A percentile compares a stretch with the other conserved stretches of the same genome.
These are phyloP conservation scores for Herpetomonas samuelpessoai DNA, from an alignment of 208 protist species.

Conservation along the genomic window DNA sequence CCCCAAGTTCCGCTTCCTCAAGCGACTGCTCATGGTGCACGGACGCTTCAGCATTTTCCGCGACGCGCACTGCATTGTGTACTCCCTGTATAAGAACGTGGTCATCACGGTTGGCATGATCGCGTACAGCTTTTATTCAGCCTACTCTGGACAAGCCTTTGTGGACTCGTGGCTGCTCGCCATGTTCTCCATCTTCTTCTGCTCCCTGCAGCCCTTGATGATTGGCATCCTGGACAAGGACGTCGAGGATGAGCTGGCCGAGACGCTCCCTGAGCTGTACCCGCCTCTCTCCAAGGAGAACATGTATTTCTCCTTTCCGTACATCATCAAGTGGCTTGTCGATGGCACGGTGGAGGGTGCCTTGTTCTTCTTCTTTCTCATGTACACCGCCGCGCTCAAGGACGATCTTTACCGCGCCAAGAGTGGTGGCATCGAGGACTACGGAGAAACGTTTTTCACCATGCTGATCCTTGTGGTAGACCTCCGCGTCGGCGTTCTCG, in stretches of 20 bases:
- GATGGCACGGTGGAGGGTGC: constrained; percentile 58
- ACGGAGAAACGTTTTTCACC: constrained; percentile 66
- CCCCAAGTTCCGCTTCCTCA: constrained; percentile 88
- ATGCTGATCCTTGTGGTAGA: constrained; percentile 63
- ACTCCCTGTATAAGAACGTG: constrained; percentile 97
- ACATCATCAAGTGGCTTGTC: constrained; percentile 63
- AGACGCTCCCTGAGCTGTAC: constrained; percentile 65
- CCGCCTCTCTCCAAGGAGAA: constrained; percentile 52
- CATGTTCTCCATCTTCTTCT: constrained; percentile 83
- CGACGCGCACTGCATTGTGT: constrained; percentile 86
- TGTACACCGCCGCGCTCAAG: constrained; percentile 32
- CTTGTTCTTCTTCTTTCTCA: constrained; percentile 52
- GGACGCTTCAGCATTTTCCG: constrained; percentile 90
- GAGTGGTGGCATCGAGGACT: constrained; percentile 53
- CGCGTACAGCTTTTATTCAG: constrained; percentile 73
- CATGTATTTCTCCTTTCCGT: constrained; percentile 68
- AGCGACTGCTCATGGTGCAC: constrained; percentile 92
- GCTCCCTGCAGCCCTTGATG: constrained; percentile 71
- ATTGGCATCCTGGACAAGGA: constrained; percentile 88
- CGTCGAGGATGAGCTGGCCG: constrained; percentile 77
- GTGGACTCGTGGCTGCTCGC: constrained; percentile 85
- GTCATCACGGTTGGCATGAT: constrained; percentile 79
- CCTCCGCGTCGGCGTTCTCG: constrained; percentile 35
- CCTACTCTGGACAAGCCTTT: constrained; percentile 84
- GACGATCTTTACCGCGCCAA: constrained; percentile 50